Conservation (phyloP, 257 asterid genomes). For the Marsdenia floribunda region DNA sequence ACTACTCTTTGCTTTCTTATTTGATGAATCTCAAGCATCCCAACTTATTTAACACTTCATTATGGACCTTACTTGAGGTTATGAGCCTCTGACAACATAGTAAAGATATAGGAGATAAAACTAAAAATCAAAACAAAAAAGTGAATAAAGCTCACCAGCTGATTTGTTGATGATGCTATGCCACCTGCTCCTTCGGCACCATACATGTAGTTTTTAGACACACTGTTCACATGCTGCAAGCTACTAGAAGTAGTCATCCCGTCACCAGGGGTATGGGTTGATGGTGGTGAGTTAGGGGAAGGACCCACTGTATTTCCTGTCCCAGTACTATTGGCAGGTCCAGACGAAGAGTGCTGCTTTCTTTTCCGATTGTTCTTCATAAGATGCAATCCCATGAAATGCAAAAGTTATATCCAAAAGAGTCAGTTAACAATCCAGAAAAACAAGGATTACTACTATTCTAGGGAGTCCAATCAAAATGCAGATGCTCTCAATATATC, state of each 20-base stretch:
- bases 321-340: slow-evolving; percentile 56
- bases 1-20: background rate
- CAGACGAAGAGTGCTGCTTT: slow-evolving; percentile 90
- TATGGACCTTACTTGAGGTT: background rate
- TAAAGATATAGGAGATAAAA: background rate
- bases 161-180: slow-evolving; percentile 82
- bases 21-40: background rate
- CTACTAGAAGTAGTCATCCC: slow-evolving; percentile 75
- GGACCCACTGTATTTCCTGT: slow-evolving; percentile 47
- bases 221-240: slow-evolving; percentile 69
- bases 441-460: background rate
- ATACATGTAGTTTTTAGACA: slow-evolving; percentile 70
- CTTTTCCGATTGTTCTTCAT: slow-evolving; percentile 81
- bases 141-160: slow-evolving; percentile 54
- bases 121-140: background rate
- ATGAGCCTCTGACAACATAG: background rate
- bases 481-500: background rate
- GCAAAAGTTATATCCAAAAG: background rate
- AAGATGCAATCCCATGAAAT: slow-evolving; percentile 6
- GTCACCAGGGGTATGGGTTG: slow-evolving; percentile 95
- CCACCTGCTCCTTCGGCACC: slow-evolving; percentile 90
- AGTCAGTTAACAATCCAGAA: background rate
- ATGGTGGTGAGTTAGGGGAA: slow-evolving; percentile 66
- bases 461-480: background rate
- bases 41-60: background rate